Evolutionary conservation across 2,329 filamentous ascomycete genomes (phyloP).

Genomic region (Neonectria faginata): DNA sequence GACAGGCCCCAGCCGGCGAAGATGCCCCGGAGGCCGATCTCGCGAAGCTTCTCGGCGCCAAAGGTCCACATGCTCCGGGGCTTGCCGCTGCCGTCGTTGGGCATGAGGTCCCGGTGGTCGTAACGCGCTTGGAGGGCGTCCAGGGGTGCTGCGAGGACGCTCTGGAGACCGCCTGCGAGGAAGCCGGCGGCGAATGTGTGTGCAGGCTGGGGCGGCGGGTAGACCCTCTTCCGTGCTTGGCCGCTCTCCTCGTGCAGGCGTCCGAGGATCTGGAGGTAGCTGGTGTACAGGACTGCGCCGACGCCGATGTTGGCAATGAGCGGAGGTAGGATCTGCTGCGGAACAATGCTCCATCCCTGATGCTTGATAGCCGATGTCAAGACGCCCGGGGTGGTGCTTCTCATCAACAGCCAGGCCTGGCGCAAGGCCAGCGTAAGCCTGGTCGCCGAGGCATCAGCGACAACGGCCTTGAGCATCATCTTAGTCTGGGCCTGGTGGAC

Average conservation of each 20-base stretch:
- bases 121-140: conserved; percentile 82
- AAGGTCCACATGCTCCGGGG: conserved; percentile 80
- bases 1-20: conserved; percentile 80
- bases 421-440: conserved; percentile 49
- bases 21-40: conserved; percentile 77
- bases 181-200: conserved; percentile 78
- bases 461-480: conserved; percentile 52
- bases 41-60: conserved; percentile 70
- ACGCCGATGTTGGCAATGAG: conserved; percentile 80
- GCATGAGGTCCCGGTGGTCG: conserved; percentile 65
- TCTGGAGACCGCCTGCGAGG: conserved; percentile 76
- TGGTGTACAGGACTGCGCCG: conserved; percentile 80
- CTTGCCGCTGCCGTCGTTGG: conserved; percentile 53
- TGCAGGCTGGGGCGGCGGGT: conserved; percentile 72
- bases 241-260: conserved; percentile 73
- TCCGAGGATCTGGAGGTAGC: conserved; percentile 77
- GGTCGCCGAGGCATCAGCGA: conserved; percentile 51
- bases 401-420: conserved; percentile 63
- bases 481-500: conserved; percentile 62
- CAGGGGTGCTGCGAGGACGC: conserved; percentile 77
- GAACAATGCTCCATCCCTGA: conserved; percentile 80
- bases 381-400: conserved; percentile 76
- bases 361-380: conserved; percentile 74
- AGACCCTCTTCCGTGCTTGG: conserved; percentile 69
- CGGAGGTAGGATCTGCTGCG: conserved; percentile 81